phyloP scores from a whole-genome alignment of 2,329 filamentous ascomycete genomes.

The Phoma herbarum region DNA sequence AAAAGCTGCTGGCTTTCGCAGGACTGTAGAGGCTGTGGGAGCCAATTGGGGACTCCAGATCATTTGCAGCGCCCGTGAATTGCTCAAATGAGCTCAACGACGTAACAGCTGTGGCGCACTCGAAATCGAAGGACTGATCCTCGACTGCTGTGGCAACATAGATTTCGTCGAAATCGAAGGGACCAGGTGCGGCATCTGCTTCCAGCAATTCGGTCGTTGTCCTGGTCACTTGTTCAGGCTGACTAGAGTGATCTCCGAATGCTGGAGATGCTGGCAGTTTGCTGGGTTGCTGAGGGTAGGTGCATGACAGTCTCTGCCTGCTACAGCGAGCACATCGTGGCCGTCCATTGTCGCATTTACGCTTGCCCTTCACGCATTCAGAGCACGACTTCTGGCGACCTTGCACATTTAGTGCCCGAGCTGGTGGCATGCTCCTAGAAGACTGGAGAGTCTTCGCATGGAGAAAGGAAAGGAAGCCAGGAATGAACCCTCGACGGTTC shows the following conservation, averaged over 20 bases:
- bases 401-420: slow-evolving; percentile 32
- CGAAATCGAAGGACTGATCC: slow-evolving; percentile 8
- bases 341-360: slow-evolving; percentile 63
- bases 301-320: slow-evolving; percentile 59
- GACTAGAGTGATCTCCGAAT: slow-evolving; percentile 33
- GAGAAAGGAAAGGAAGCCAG: background rate
- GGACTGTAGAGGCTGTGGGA: background rate
- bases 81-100: slow-evolving; percentile 60
- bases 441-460: background rate
- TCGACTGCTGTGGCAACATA: slow-evolving; percentile 9
- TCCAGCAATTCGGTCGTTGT: slow-evolving; percentile 42
- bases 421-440: slow-evolving; percentile 53
- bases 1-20: slow-evolving; percentile 4
- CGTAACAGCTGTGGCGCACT: slow-evolving; percentile 50
- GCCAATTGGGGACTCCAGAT: slow-evolving; percentile 1
- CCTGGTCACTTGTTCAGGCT: background rate
- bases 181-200: background rate
- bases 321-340: slow-evolving; percentile 64
- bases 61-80: slow-evolving; percentile 8
- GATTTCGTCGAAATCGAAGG: slow-evolving; percentile 17
- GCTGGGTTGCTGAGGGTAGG: slow-evolving; percentile 50
- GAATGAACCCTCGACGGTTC: background rate
- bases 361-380: slow-evolving; percentile 65
- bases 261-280: slow-evolving; percentile 10
- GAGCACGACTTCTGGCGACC: slow-evolving; percentile 63